These are phyloP conservation scores for Claviceps paspali DNA, from an alignment of 2,329 filamentous ascomycete genomes.

Conservation along the genomic window DNA sequence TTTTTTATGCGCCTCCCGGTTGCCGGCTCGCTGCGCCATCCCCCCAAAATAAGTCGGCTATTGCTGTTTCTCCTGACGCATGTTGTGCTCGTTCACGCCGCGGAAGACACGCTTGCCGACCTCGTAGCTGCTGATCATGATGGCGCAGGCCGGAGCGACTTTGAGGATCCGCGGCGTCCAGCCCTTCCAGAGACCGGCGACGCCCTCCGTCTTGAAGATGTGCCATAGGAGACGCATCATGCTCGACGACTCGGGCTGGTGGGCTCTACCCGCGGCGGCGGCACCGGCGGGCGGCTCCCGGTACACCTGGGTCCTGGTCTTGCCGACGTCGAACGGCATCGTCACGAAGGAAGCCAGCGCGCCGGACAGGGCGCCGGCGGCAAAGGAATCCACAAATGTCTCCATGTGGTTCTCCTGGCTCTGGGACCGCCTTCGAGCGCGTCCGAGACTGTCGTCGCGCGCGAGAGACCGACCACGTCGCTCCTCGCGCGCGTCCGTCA, in stretches of 20 bases:
- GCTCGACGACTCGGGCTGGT: constrained; percentile 54
- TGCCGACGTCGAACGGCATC: constrained; percentile 93
- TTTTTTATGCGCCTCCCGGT: no score
- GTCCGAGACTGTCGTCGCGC: constrained; percentile 22
- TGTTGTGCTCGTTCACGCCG: constrained; percentile 46
- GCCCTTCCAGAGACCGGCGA: constrained; percentile 69
- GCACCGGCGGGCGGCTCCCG: constrained; percentile 31
- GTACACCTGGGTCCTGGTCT: constrained; percentile 82
- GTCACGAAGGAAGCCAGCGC: constrained; percentile 77
- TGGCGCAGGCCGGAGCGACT: constrained; percentile 89
- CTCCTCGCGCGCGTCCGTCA: constrained; percentile 54
- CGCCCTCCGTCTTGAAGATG: constrained; percentile 76
- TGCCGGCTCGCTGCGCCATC: no score
- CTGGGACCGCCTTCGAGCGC: constrained; percentile 38
- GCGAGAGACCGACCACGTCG: constrained; percentile 25
- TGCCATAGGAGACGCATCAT: constrained; percentile 80
- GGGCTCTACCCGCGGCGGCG: constrained; percentile 18
- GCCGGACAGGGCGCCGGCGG: constrained; percentile 71
- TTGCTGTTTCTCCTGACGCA: constrained; percentile 2
- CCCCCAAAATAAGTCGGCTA: no score
- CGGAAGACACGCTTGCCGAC: constrained; percentile 81
- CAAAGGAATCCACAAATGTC: constrained; percentile 78
- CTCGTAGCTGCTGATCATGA: constrained; percentile 98
- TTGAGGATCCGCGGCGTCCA: constrained; percentile 88
- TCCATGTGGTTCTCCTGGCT: constrained; percentile 55